Evolutionary conservation across 208 protist species (phyloP), one percentile per base, ranked within the genome.

Genomic region (Naegleria gruberi): DNA sequence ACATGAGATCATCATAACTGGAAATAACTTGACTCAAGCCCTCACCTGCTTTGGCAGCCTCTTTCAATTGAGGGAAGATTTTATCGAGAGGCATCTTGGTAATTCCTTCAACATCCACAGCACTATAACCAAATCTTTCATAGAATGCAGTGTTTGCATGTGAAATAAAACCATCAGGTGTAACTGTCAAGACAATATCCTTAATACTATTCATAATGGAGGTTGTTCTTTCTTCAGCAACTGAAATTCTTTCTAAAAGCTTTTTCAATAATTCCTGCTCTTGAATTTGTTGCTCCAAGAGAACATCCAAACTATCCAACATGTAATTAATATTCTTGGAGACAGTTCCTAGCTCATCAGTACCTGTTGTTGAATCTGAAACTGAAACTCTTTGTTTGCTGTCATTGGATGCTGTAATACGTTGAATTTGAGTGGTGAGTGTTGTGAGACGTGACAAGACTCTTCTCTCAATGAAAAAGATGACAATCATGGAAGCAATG

Each of bases 151-250:
- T 34, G 44, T 84, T 84, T 26, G 81, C 81, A 44, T 84, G 81
- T 23, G 15, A 19, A 5, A 84, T 43, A 10, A 30, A 17, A 44
- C 81, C 81, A 30, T 84, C 40, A 44, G 34, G 8, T 6, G 15
- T 26, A 26, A 84, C 42, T 84, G 81, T 84, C 44, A 84, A 42
- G 10, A 84, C 81, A 84, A 84, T n/a, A 84, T 84, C 81, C 19
- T 41, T 41, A 43, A 84, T 84, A 30, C 23, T 30, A 43, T 84
- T 84, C 81, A 84, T 84, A 26, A 84, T 84, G 81, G 81, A 42
- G 15, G 37, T 44, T 23, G 42, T 84, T 84, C 81, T 84, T 84
- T 84, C 41, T 34, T 84, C 81, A 34, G 15, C 41, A 8, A 44
- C 40, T 26, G 81, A 42, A 45, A 45, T 84, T 84, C 81, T 84